Evolutionary conservation across 1,284 basidiomycete genomes (phyloP), one percentile per base, ranked within the genome.

Genomic region (Austropuccinia psidii): DNA sequence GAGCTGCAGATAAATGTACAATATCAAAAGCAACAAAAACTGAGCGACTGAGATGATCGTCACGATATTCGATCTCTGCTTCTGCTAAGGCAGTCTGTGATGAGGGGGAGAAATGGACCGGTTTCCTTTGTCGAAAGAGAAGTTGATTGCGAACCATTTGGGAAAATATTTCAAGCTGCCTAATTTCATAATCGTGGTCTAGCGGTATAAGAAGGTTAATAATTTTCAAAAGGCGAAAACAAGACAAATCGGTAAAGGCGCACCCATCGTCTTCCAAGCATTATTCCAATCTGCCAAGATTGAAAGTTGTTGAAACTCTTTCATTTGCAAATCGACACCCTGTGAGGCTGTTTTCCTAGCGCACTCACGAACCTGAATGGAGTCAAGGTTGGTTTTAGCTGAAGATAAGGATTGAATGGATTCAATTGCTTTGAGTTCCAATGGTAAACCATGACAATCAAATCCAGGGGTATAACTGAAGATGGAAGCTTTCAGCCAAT

Each of bases 361-460:
- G 24, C 88, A 86, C 2, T 81, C 77, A 11, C 96, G 87, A 70
- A 98, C 88, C n/a, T 83, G 81, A 5, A 82, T 80, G 0, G 89
- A 83, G 1, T 87, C 80, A 7, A 90, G 81, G 75, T 81, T 0
- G 77, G 75, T 11, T 67, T 60, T 55, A 58, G 52, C 68, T 66
- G 31, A 49, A 54, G 43, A 55, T 41, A 37, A 45, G 74, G 15
- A 1, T 47, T 45, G 62, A 39, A 91, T 84, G 58, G 87, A 86
- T 76, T 89, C 84, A 37, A 97, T 82, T 0, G 93, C 90, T 80
- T 95, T 96, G 78, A 92, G 90, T 81, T 96, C 93, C 76, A 99
- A 97, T 0, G 96, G 96, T 19, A 98, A 86, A 1, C 96, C 96
- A 79, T 98, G 96, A 79, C 95, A 98, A 80, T 99, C 96, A 93